Percentiles rank a stretch among this genome's conserved stretches.
These are phyloP conservation scores for Colletotrichum endophyticum DNA, from an alignment of 2,329 filamentous ascomycete genomes.

Conservation along the genomic window DNA sequence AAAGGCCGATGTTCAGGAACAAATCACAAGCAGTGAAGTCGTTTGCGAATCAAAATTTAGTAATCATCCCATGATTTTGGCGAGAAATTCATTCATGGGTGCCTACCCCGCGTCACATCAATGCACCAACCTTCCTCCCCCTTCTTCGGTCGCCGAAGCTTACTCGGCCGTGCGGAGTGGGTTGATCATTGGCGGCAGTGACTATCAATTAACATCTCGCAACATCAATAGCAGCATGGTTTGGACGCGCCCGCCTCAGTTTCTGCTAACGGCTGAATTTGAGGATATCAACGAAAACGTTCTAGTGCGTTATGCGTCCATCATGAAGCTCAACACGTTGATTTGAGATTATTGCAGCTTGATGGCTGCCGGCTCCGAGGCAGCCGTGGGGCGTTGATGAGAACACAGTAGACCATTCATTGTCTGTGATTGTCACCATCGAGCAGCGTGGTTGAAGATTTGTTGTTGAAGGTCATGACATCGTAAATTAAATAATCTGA, in stretches of 20 bases:
- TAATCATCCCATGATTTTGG: background rate
- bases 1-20: accelerated
- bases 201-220: background rate
- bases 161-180: background rate
- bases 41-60: background rate
- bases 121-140: too few species aligned
- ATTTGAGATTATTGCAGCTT: background rate
- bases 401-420: background rate
- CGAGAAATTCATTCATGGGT: background rate
- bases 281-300: background rate
- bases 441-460: background rate
- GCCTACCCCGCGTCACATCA: background rate
- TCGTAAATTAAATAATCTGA: constrained; percentile 18
- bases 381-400: background rate
- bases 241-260: background rate
- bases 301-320: background rate
- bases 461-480: background rate
- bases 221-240: background rate
- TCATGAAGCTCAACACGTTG: background rate
- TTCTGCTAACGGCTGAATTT: background rate
- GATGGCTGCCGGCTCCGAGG: accelerated
- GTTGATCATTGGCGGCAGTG: background rate
- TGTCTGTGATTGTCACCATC: accelerated
- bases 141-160: background rate
- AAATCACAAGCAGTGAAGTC: background rate